Conservation (phyloP, 208 protist genomes). For the Wallacemonas sp. region DNA sequence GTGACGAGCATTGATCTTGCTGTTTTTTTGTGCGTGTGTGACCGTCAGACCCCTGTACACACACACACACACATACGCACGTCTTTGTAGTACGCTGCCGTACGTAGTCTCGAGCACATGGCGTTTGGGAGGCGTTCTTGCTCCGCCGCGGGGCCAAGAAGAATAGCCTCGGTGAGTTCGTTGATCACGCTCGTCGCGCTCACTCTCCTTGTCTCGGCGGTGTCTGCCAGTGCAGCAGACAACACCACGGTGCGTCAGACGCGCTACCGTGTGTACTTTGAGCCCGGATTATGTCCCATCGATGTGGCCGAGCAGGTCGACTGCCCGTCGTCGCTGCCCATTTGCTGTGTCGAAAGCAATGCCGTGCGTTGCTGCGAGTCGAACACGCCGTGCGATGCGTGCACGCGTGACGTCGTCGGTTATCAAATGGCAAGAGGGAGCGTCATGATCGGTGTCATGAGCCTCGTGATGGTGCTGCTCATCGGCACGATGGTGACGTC, state of each 20-base stretch:
- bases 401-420: conserved; percentile 15
- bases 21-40: too few relatives aligned
- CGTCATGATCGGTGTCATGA: conserved; percentile 28
- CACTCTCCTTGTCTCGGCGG: too few relatives aligned
- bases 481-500: conserved; percentile 36
- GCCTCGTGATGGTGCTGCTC: conserved; percentile 32
- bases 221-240: not conserved
- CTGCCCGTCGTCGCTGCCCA: conserved; percentile 17
- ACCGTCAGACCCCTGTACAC: too few relatives aligned
- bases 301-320: conserved; percentile 17
- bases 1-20: too few relatives aligned
- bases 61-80: too few relatives aligned
- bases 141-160: too few relatives aligned
- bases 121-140: too few relatives aligned
- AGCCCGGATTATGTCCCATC: conserved; percentile 20
- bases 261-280: conserved; percentile 1
- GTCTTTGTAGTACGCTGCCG: too few relatives aligned
- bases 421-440: conserved; percentile 34
- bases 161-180: too few relatives aligned
- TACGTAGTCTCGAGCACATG: too few relatives aligned
- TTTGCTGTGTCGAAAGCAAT: conserved; percentile 29
- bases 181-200: too few relatives aligned
- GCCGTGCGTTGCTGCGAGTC: conserved; percentile 29
- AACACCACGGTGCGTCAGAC: not conserved
- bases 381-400: conserved; percentile 21